Evolutionary conservation across 140 eudicot genomes (phyloP).

Genomic region (Cichorium intybus): DNA sequence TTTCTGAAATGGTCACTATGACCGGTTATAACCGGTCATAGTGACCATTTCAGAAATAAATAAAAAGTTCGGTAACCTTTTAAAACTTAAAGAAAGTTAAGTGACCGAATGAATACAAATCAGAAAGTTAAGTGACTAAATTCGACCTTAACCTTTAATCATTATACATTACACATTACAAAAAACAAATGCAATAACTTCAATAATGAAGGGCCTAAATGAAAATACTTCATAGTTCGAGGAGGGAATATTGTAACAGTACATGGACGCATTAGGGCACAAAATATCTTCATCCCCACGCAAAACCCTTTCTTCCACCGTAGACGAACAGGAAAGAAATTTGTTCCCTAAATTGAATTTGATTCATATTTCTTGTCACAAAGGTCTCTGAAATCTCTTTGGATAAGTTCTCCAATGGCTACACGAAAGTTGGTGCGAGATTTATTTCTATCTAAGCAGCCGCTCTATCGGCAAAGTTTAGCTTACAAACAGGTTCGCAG

Average conservation of each 20-base stretch:
- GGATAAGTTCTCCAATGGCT: constrained; percentile 28
- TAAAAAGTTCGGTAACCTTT: too few species aligned
- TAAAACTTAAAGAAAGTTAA: too few species aligned
- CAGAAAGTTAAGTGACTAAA: too few species aligned
- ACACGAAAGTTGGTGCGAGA: constrained; percentile 35
- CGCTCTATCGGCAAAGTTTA: constrained; percentile 26
- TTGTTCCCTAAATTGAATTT: constrained; percentile 4
- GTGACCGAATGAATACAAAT: too few species aligned
- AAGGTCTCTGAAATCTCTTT: constrained; percentile 2
- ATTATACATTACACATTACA: not conserved
- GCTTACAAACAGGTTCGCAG: constrained; percentile 33
- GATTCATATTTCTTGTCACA: constrained; percentile 9
- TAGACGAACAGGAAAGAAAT: constrained; percentile 5
- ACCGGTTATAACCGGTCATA: too few species aligned
- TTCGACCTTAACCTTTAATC: too few species aligned
- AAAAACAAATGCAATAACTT: not conserved
- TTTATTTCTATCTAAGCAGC: constrained; percentile 24
- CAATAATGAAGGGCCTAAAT: not conserved
- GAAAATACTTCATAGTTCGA: not conserved
- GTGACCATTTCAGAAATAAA: too few species aligned
- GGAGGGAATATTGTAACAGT: constrained; percentile 8
- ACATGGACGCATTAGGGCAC: constrained; percentile 27
- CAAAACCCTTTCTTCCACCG: constrained; percentile 20
- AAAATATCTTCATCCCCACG: constrained; percentile 39
- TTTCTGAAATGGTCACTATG: too few species aligned